Evolutionary conservation across 1,284 basidiomycete species (phyloP).

Genomic region (Pseudozyma hubeiensis): DNA sequence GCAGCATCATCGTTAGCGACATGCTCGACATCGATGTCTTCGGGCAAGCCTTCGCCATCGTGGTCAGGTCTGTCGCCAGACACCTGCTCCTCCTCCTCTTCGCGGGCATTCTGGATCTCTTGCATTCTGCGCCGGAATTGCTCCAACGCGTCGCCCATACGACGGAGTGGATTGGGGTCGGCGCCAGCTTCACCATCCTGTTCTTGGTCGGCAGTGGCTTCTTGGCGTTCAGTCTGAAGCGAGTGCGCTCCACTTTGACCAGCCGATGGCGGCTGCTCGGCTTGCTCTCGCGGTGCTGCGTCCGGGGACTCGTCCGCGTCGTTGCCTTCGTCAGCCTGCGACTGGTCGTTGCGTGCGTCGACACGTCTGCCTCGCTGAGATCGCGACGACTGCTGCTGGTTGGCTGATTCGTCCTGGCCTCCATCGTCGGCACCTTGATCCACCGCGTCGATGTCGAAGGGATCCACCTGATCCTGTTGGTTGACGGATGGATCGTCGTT

Average conservation of each 20-base stretch:
- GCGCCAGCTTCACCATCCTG: conserved; percentile 52
- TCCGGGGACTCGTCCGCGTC: conserved; percentile 60
- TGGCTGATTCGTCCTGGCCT: conserved; percentile 44
- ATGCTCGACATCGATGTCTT: conserved; percentile 78
- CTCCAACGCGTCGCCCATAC: conserved; percentile 85
- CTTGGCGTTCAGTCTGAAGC: conserved; percentile 24
- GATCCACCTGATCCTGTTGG: conserved; percentile 27
- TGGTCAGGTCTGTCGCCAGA: conserved; percentile 69
- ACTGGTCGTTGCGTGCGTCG: conserved; percentile 39
- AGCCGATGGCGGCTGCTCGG: conserved; percentile 41
- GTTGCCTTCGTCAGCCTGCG: conserved; percentile 60
- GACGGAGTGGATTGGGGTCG: conserved; percentile 77
- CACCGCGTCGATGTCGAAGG: conserved; percentile 43
- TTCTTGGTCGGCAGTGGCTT: conserved; percentile 26
- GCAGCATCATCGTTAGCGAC: conserved; percentile 77
- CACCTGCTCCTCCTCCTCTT: conserved; percentile 68
- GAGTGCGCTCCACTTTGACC: conserved; percentile 25
- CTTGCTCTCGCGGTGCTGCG: conserved; percentile 66
- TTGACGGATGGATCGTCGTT: conserved; percentile 13
- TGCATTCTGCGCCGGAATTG: conserved; percentile 86
- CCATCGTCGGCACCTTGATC: conserved; percentile 45
- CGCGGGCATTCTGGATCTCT: conserved; percentile 77
- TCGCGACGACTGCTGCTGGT: conserved; percentile 49
- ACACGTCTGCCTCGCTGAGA: conserved; percentile 39
- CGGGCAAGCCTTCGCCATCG: conserved; percentile 71